Evolutionary conservation across 805 yeast genomes (phyloP).

Genomic region (Priceomyces haplophilus): DNA sequence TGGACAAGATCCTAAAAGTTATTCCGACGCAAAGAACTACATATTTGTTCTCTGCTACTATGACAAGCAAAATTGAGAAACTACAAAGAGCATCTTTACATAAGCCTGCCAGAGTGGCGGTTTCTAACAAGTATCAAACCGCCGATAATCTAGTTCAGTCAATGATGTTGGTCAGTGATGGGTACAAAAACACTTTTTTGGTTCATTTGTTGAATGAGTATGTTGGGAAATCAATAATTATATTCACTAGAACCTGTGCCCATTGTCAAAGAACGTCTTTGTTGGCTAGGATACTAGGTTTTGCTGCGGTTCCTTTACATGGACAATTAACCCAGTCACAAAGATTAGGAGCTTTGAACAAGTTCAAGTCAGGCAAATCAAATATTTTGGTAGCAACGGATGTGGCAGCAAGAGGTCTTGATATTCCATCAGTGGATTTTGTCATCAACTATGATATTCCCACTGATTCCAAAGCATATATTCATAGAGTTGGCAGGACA

Average conservation of each 20-base stretch:
- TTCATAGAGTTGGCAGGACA: constrained; percentile 91
- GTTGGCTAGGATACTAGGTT: constrained; percentile 75
- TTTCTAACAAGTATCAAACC: constrained; percentile 83
- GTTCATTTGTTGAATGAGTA: constrained; percentile 80
- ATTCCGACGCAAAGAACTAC: constrained; percentile 85
- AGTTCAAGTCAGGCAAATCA: constrained; percentile 70
- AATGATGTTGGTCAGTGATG: constrained; percentile 87
- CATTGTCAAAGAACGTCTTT: constrained; percentile 90
- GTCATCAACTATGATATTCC: constrained; percentile 80
- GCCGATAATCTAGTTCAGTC: constrained; percentile 91
- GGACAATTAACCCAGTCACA: constrained; percentile 88
- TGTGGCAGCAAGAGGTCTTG: constrained; percentile 87
- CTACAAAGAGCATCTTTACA: constrained; percentile 87
- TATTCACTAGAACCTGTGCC: constrained; percentile 92
- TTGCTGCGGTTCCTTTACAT: constrained; percentile 87
- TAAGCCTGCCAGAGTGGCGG: constrained; percentile 89
- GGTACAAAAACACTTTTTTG: constrained; percentile 83
- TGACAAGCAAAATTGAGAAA: constrained; percentile 93
- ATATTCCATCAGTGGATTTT: constrained; percentile 75
- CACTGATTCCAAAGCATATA: constrained; percentile 78
- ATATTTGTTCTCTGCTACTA: constrained; percentile 91
- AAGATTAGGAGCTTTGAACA: constrained; percentile 75
- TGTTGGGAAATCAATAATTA: constrained; percentile 80
- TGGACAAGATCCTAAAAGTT: constrained; percentile 78
- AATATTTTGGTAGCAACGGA: constrained; percentile 77